A percentile compares a stretch with the other conserved stretches of the same genome.
Evolutionary conservation across 768 basidiomycete species (phyloP).

Genomic region (Tulasnella sp.): DNA sequence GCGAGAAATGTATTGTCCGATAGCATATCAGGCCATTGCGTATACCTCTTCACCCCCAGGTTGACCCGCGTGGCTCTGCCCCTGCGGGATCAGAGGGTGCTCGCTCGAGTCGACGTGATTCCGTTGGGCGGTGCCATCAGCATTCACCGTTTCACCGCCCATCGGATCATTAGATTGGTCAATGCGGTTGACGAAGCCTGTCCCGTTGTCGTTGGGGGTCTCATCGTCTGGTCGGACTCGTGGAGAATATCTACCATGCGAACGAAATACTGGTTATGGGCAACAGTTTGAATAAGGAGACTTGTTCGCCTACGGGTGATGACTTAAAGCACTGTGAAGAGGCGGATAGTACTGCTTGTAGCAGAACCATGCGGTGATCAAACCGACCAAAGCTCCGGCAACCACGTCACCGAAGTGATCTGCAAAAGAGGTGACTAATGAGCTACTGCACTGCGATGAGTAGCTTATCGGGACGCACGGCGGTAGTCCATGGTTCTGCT

Average conservation of each 20-base stretch:
- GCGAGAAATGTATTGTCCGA: too few relatives aligned
- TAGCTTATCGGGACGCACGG: slow-evolving; percentile 37
- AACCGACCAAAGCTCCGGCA: slow-evolving; percentile 65
- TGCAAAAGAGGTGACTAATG: slow-evolving; percentile 24
- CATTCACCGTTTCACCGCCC: not conserved
- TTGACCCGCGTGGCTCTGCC: too few relatives aligned
- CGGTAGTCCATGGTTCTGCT: slow-evolving; percentile 88
- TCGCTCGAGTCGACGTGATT: not conserved
- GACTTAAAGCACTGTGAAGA: slow-evolving; percentile 49
- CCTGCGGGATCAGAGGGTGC: too few relatives aligned
- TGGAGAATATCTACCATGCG: slow-evolving; percentile 1
- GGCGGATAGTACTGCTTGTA: slow-evolving; percentile 79
- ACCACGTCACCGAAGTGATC: slow-evolving; percentile 92
- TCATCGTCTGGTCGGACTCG: slow-evolving; percentile 1
- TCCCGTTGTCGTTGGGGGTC: not conserved
- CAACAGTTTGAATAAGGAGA: not conserved
- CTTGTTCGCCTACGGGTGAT: slow-evolving; percentile 53
- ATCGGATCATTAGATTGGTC: not conserved
- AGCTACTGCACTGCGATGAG: not conserved
- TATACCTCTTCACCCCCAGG: too few relatives aligned
- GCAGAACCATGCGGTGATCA: slow-evolving; percentile 55
- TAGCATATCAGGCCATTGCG: too few relatives aligned
- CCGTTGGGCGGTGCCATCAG: slow-evolving; percentile 5
- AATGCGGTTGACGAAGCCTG: not conserved
- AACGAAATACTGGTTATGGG: slow-evolving; percentile 36